Evolutionary conservation across 2,329 filamentous ascomycete species (phyloP).

Genomic region (Cladophialophora yegresii): DNA sequence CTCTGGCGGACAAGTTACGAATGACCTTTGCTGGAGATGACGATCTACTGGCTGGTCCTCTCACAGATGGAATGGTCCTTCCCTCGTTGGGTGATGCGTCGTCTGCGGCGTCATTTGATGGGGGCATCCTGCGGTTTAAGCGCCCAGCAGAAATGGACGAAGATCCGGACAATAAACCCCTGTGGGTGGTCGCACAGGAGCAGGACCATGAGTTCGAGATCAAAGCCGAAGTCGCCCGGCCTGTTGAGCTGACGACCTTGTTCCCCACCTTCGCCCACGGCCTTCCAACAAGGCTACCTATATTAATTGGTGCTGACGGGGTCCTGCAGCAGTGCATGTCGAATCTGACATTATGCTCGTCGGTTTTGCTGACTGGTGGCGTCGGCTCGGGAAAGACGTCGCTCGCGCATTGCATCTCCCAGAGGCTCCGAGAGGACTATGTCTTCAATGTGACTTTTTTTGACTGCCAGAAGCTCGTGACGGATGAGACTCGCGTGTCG

Average conservation of each 20-base stretch:
- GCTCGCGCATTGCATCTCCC: constrained; percentile 73
- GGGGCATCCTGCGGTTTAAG: constrained; percentile 74
- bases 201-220: constrained; percentile 72
- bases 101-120: constrained; percentile 69
- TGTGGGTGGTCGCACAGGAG: constrained; percentile 78
- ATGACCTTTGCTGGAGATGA: constrained; percentile 59
- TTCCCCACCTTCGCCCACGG: constrained; percentile 56
- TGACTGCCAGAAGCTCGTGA: constrained; percentile 81
- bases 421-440: constrained; percentile 68
- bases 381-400: constrained; percentile 88
- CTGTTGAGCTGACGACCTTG: constrained; percentile 52
- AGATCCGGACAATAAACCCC: constrained; percentile 38
- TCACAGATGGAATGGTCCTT: constrained; percentile 86
- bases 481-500: constrained; percentile 84
- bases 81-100: constrained; percentile 60
- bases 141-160: constrained; percentile 43
- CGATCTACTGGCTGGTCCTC: constrained; percentile 74
- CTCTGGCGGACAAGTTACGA: constrained; percentile 67
- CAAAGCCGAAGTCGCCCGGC: constrained; percentile 70
- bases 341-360: constrained; percentile 81
- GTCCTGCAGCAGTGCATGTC: constrained; percentile 71
- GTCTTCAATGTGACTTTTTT: constrained; percentile 85
- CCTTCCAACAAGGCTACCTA: constrained; percentile 56
- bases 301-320: constrained; percentile 80
- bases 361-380: constrained; percentile 83